Evolutionary conservation across 441 rosid genomes (phyloP).

Genomic region (Theobroma grandiflorum): DNA sequence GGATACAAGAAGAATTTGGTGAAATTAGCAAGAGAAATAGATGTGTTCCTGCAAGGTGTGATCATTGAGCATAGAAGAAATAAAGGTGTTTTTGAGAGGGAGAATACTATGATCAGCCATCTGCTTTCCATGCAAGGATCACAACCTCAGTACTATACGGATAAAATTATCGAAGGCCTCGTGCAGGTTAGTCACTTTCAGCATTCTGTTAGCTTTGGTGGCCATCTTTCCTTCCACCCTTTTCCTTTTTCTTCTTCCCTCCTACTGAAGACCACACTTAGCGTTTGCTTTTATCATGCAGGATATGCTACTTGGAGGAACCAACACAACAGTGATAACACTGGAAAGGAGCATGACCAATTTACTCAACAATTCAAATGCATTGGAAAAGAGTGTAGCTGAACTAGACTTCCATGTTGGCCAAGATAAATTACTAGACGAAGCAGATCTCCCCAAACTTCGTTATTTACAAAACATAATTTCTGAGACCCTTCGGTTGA

Average conservation of each 20-base stretch:
- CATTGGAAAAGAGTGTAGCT: not conserved
- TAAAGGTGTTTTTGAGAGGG: not conserved
- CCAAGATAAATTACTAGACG: not conserved
- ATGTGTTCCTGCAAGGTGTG: not conserved
- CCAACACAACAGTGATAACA: slow-evolving; percentile 29
- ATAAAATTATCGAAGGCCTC: slow-evolving; percentile 15
- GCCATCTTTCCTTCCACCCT: too few relatives aligned
- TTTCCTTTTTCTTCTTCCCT: too few relatives aligned
- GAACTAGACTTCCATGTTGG: not conserved
- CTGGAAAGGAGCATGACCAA: slow-evolving; percentile 43
- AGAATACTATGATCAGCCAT: not conserved
- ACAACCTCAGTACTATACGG: slow-evolving; percentile 1
- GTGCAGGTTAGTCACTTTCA: slow-evolving; percentile 1
- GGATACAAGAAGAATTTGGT: slow-evolving; percentile 1
- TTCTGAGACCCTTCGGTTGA: not conserved
- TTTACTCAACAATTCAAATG: slow-evolving; percentile 34
- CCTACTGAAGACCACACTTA: too few relatives aligned
- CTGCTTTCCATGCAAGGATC: slow-evolving; percentile 12
- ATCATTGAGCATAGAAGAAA: not conserved
- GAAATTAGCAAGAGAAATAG: not conserved
- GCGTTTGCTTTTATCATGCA: not conserved
- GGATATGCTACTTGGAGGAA: not conserved
- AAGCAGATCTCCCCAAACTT: not conserved
- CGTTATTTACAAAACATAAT: slow-evolving; percentile 1
- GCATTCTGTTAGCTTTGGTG: too few relatives aligned